Evolutionary conservation across 164 flowering plant genomes (phyloP), one percentile per base, ranked within the genome.

Genomic region (Taxillus chinensis): DNA sequence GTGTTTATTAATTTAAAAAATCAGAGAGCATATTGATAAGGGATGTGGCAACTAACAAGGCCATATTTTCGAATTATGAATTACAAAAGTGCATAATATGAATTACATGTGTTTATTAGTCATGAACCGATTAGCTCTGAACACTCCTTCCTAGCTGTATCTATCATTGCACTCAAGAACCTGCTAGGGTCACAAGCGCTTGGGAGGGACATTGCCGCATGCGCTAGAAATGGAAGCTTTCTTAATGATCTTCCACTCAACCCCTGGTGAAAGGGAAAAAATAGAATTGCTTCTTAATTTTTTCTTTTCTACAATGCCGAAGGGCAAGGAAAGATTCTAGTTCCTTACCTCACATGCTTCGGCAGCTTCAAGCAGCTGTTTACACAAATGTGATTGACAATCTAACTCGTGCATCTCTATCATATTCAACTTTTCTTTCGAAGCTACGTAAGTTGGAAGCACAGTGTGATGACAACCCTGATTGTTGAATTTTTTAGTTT

Each of bases 181-280:
- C 73, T 80, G 58, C 50, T 64, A 50, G 83, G 75, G 46, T 81
- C 83, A 65, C 93, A 80, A 51, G 62, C 41, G 62, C 62, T 67
- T 14, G 90, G 84, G 62, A 77, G 80, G 55, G 82, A 62, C 43
- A 91, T 82, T 40, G 86, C 82, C 60, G 97, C 89, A 70, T 90
- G 95, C 5, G 96, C 76, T 71, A 95, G 73, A 77, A 95, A 91
- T 37, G 99, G 99, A 71, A 95, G 99, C 77, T 91, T 95, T 64
- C 99, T 84, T 62, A 95, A 79, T 17, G 93, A 76, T 66, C 99
- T 80, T 72, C 99, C 99, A 69, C 96, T 95, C 73, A 89, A 70
- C 11, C 99, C 97, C 96, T 93, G 77, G 13, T 27, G 27, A 27
- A 64, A 4, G 70, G 5, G 10, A 66, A 52, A 17, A 52, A 66